phyloP scores from a whole-genome alignment of 2,329 filamentous ascomycete species.

The Neoarthrinium moseri region DNA sequence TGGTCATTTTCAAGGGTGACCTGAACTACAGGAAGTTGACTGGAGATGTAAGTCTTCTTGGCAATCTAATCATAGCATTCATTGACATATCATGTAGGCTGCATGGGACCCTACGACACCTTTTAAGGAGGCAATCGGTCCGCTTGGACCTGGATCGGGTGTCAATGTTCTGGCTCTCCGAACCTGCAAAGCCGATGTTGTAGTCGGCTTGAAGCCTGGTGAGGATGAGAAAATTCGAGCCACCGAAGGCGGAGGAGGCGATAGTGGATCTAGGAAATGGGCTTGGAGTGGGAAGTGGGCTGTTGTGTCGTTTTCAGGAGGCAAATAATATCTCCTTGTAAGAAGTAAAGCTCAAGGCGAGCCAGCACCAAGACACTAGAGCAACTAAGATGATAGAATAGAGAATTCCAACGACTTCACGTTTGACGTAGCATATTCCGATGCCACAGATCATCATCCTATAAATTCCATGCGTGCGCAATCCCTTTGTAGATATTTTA shows the following conservation, averaged over 20 bases:
- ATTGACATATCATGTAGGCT: constrained; percentile 43
- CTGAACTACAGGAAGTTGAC: constrained; percentile 94
- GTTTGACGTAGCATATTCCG: not conserved
- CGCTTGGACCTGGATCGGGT: constrained; percentile 77
- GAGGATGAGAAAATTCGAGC: constrained; percentile 77
- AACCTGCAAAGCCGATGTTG: constrained; percentile 95
- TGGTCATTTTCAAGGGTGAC: constrained; percentile 97
- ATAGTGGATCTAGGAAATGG: constrained; percentile 75
- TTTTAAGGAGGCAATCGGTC: constrained; percentile 81
- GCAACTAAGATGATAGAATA: not conserved
- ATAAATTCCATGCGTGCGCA: too few species aligned
- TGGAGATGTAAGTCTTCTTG: constrained; percentile 66
- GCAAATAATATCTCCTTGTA: constrained; percentile 46
- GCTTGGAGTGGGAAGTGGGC: constrained; percentile 97
- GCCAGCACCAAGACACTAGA: too few species aligned
- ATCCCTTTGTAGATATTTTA: too few species aligned
- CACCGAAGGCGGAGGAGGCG: constrained; percentile 68
- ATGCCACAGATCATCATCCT: not conserved
- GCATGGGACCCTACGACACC: constrained; percentile 85
- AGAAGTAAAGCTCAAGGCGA: too few species aligned
- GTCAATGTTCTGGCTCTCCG: constrained; percentile 83
- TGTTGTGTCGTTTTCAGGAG: constrained; percentile 81
- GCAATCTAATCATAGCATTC: not conserved
- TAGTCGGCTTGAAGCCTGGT: constrained; percentile 80
- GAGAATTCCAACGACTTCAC: not conserved